These are phyloP conservation scores for Hypoxylon sp. DNA, from an alignment of 2,329 filamentous ascomycete genomes.

Conservation along the genomic window DNA sequence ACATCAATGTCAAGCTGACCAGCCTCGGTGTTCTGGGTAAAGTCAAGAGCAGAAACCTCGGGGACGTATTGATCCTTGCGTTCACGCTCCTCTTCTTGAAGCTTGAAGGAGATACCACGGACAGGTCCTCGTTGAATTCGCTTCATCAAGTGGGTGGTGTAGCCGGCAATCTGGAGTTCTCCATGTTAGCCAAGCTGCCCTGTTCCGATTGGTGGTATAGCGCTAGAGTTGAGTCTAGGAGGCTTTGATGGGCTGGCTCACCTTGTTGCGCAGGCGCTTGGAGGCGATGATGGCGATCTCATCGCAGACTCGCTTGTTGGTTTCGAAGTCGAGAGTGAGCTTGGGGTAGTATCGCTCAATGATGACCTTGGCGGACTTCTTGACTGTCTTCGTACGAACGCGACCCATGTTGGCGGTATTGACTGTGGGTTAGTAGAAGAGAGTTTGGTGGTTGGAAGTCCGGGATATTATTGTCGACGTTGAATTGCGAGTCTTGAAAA, in stretches of 20 bases:
- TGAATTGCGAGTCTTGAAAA: slow-evolving; percentile 39
- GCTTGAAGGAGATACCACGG: slow-evolving; percentile 99
- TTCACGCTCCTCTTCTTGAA: slow-evolving; percentile 99
- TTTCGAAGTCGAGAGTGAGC: slow-evolving; percentile 99
- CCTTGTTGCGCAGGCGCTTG: slow-evolving; percentile 99
- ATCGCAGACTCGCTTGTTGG: slow-evolving; percentile 99
- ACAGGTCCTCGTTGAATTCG: slow-evolving; percentile 99
- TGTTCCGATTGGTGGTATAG: slow-evolving; percentile 14
- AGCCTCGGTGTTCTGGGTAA: slow-evolving; percentile 91
- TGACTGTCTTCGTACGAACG: slow-evolving; percentile 77
- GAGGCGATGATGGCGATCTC: slow-evolving; percentile 99
- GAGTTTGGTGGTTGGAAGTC: slow-evolving; percentile 32
- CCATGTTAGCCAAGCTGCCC: slow-evolving; percentile 19
- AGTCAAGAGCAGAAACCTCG: slow-evolving; percentile 98
- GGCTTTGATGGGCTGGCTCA: slow-evolving; percentile 56
- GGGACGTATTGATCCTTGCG: slow-evolving; percentile 99
- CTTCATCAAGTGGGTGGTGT: slow-evolving; percentile 99
- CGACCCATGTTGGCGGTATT: slow-evolving; percentile 75
- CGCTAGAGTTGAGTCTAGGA: neutral
- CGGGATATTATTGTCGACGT: slow-evolving; percentile 49
- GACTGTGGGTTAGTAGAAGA: slow-evolving; percentile 47
- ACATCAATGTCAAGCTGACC: slow-evolving; percentile 94
- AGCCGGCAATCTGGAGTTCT: slow-evolving; percentile 83
- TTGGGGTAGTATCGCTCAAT: slow-evolving; percentile 99
- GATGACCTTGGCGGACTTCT: slow-evolving; percentile 96